Conservation (phyloP, 169 alveolate genomes). For the Prorocentrum cordatum region DNA sequence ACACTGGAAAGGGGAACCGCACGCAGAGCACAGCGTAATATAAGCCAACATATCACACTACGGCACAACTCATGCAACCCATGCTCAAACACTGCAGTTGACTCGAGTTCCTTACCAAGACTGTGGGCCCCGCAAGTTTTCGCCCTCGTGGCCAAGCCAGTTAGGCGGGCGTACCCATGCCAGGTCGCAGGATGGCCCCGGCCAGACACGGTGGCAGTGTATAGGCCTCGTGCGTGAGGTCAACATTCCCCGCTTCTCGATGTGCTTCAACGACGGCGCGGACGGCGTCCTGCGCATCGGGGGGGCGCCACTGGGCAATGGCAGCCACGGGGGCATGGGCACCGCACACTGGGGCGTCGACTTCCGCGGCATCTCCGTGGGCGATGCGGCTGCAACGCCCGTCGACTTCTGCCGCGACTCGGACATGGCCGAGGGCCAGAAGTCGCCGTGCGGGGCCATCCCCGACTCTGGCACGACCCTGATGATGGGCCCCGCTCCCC, state of each 20-base stretch:
- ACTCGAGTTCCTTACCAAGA: too few relatives aligned
- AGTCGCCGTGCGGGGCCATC: conserved; percentile 26
- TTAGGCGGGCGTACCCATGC: too few relatives aligned
- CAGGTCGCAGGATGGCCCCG: too few relatives aligned
- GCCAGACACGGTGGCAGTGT: too few relatives aligned
- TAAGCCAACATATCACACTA: too few relatives aligned
- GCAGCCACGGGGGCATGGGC: neutral
- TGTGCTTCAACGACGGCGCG: conserved; percentile 17
- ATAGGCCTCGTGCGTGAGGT: too few relatives aligned
- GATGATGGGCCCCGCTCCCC: conserved; percentile 23
- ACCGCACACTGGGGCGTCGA: conserved; percentile 23
- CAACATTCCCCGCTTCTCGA: neutral
- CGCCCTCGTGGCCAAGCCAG: too few relatives aligned
- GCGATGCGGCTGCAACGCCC: neutral
- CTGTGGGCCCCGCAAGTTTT: too few relatives aligned
- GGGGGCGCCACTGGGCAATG: neutral
- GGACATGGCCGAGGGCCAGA: neutral
- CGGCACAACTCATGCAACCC: too few relatives aligned
- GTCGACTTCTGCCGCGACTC: neutral
- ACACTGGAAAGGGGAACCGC: too few relatives aligned
- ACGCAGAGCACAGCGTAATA: too few relatives aligned
- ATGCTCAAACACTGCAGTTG: too few relatives aligned
- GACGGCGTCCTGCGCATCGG: conserved; percentile 22
- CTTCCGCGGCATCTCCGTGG: conserved; percentile 20
- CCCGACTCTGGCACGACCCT: conserved; percentile 53